A percentile compares a stretch with the other conserved stretches of the same genome.
Conservation (phyloP, 2,329 filamentous ascomycete genomes). For the Pseudocercospora ulei region DNA sequence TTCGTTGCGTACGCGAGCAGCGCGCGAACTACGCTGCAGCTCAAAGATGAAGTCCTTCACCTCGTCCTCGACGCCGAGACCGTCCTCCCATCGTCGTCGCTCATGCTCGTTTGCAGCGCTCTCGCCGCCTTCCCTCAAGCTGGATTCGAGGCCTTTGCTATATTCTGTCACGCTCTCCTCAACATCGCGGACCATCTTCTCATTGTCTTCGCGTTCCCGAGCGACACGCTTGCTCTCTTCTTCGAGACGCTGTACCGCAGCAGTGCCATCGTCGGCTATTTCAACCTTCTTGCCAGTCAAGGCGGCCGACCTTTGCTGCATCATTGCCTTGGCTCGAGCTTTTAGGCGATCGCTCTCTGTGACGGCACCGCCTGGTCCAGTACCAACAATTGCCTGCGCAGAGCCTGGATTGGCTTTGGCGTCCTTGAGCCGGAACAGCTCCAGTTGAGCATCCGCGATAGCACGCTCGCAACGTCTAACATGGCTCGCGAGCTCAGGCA, state of each 20-base stretch:
- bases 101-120: constrained; percentile 78
- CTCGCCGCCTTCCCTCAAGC: constrained; percentile 67
- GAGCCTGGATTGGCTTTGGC: constrained; percentile 82
- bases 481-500: constrained; percentile 84
- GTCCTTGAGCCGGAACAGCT: constrained; percentile 87
- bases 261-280: constrained; percentile 58
- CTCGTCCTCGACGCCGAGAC: constrained; percentile 88
- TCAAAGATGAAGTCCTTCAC: constrained; percentile 98
- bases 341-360: constrained; percentile 93
- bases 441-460: constrained; percentile 82
- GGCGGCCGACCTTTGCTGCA: constrained; percentile 93
- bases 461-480: constrained; percentile 83
- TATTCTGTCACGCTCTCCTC: constrained; percentile 93
- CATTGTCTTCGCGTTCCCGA: constrained; percentile 84
- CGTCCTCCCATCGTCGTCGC: constrained; percentile 88
- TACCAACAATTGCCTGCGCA: constrained; percentile 73
- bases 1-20: constrained; percentile 58
- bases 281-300: constrained; percentile 70
- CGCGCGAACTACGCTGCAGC: constrained; percentile 73
- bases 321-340: constrained; percentile 91
- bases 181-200: constrained; percentile 91
- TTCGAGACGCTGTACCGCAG: constrained; percentile 74
- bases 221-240: constrained; percentile 73
- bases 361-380: constrained; percentile 77
- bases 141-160: constrained; percentile 72